Conservation (phyloP, 345 rosid genomes). For the Sapria himalayana region DNA sequence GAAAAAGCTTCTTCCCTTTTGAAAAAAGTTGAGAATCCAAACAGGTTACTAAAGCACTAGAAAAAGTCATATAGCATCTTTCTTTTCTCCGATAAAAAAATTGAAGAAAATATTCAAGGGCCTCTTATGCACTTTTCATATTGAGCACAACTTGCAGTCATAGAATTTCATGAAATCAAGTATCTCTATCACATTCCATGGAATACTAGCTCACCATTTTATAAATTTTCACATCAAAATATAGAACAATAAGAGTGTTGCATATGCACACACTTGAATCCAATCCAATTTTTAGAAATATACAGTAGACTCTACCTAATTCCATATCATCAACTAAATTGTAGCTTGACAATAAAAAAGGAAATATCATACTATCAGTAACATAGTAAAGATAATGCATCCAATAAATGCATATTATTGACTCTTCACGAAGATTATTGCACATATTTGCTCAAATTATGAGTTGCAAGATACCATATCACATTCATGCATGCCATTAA, state of each 20-base stretch:
- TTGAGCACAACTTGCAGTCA: constrained; percentile 39
- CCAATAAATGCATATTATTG: constrained; percentile 20
- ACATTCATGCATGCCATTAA: constrained; percentile 28
- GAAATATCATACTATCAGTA: constrained; percentile 45
- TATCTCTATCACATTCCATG: constrained; percentile 41
- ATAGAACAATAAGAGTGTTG: constrained; percentile 58
- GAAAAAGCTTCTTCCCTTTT: constrained; percentile 47
- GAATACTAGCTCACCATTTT: constrained; percentile 45
- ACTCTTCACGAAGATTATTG: constrained; percentile 26
- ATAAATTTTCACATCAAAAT: constrained; percentile 36
- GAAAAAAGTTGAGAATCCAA: constrained; percentile 20
- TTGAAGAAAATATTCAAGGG: constrained; percentile 21
- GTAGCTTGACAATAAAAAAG: constrained; percentile 35
- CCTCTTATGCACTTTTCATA: constrained; percentile 35
- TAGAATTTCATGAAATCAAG: constrained; percentile 63
- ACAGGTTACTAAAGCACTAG: constrained; percentile 60
- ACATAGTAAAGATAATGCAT: constrained; percentile 32
- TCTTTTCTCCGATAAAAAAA: constrained; percentile 21
- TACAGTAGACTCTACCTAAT: constrained; percentile 50
- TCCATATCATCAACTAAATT: constrained; percentile 35
- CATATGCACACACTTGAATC: constrained; percentile 25
- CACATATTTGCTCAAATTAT: constrained; percentile 31
- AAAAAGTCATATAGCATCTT: constrained; percentile 44
- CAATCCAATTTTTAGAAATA: constrained; percentile 37
- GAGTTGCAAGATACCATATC: constrained; percentile 81